A percentile compares a stretch with the other conserved stretches of the same genome.
phyloP scores from a whole-genome alignment of 1,284 basidiomycete species.

The Pyrrhoderma lamaoense region DNA sequence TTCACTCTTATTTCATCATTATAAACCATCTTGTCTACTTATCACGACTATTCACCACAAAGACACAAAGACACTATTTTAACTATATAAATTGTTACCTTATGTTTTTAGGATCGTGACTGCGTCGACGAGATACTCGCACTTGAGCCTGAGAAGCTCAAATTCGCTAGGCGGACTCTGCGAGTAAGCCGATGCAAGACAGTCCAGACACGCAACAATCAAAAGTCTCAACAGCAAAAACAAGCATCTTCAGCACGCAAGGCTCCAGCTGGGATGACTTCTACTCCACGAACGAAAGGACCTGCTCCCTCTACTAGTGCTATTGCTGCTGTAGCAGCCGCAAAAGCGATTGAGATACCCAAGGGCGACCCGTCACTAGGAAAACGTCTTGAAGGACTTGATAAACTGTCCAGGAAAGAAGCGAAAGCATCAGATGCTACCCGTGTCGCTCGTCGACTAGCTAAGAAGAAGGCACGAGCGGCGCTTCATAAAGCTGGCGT shows the following conservation, averaged over 20 bases:
- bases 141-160: slow-evolving; percentile 65
- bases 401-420: slow-evolving; percentile 82
- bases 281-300: too few species aligned
- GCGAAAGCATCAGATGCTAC: slow-evolving; percentile 73
- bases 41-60: too few species aligned
- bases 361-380: slow-evolving; percentile 80
- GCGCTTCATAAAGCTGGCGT: slow-evolving; percentile 40
- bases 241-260: too few species aligned
- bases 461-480: slow-evolving; percentile 76
- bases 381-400: slow-evolving; percentile 62
- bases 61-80: too few species aligned
- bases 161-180: slow-evolving; percentile 84
- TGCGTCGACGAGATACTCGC: slow-evolving; percentile 87
- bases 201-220: too few species aligned
- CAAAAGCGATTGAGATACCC: slow-evolving; percentile 34
- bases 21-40: too few species aligned
- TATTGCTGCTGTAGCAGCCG: too few species aligned
- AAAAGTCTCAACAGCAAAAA: too few species aligned
- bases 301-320: too few species aligned
- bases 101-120: slow-evolving; percentile 59
- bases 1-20: background rate
- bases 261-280: too few species aligned
- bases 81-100: slow-evolving; percentile 8
- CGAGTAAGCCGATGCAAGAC: slow-evolving; percentile 79
- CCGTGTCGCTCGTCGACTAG: slow-evolving; percentile 73